Percentiles rank a stretch among this genome's conserved stretches.
Evolutionary conservation across 192 early-diverging fungal genomes (phyloP).

Genomic region (Coemansia sp.): DNA sequence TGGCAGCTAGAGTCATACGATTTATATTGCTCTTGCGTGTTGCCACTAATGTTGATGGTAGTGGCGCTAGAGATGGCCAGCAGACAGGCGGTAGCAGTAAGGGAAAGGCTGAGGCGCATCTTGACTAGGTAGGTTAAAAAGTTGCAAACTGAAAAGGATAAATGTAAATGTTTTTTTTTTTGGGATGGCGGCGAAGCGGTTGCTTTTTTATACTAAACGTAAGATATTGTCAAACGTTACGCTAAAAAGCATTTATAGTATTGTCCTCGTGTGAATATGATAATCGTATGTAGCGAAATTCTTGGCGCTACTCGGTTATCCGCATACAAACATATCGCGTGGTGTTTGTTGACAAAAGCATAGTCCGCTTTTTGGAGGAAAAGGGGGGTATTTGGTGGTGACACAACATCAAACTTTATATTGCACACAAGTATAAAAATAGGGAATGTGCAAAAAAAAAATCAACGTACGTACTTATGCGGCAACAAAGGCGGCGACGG

Average conservation of each 20-base stretch:
- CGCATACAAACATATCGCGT: too few species aligned
- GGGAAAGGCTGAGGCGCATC: not conserved
- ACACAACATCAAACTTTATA: too few species aligned
- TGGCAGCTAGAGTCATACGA: not conserved
- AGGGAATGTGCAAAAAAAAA: not conserved
- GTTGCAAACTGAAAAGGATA: not conserved
- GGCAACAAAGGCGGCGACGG: slow-evolving; percentile 2
- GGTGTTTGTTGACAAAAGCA: not conserved
- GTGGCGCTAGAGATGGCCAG: not conserved
- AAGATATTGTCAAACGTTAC: too few species aligned
- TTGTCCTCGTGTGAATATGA: too few species aligned
- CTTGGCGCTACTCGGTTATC: too few species aligned
- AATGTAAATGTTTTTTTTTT: not conserved
- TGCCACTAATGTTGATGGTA: not conserved
- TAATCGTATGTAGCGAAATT: too few species aligned
- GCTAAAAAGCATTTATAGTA: too few species aligned
- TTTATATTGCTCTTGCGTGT: not conserved
- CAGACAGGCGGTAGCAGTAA: not conserved
- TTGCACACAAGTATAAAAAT: not conserved
- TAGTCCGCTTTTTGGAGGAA: not conserved
- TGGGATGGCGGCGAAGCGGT: not conserved
- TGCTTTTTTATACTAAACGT: not conserved
- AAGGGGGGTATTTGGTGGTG: not conserved
- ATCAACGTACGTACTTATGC: not conserved
- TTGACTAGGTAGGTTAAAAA: not conserved